Evolutionary conservation across 352 stramenopile species (phyloP), one percentile per base, ranked within the genome.

Genomic region (Pythium biforme): DNA sequence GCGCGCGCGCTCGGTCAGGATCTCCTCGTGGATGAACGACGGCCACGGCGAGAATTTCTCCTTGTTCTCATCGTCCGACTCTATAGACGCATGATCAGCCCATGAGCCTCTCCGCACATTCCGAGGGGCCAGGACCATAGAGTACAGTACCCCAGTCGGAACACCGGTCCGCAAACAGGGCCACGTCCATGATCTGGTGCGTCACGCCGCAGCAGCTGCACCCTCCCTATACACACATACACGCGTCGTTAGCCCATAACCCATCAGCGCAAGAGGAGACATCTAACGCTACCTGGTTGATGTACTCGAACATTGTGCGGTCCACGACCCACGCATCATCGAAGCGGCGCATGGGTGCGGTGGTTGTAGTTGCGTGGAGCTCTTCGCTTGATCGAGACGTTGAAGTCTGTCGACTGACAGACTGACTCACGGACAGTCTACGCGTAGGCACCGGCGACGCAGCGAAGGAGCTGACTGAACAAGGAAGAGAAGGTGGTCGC

Each of bases 271-370:
- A 10, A 11, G 31, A 37, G 31, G 31, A 8, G 31, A 15, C 31
- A 4, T 10, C 29, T 4, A n/a, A 11, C 19, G 14, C 26, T 52
- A 89, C 83, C 74, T 92, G 81, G 66, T 93, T 93, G 40, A 98
- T 80, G 69, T 97, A 97, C 64, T 98, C 89, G 76, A 98, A 98
- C 86, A 98, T 92, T 33, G 87, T 96, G 45, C 89, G 86, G 73
- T 98, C 92, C 39, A 98, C 86, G 51, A 98, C 86, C 88, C 85
- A 94, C 23, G 70, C 75, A 63, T 94, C 86, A 20, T 91, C 77
- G 64, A 89, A 92, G 57, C 85, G 84, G 48, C 76, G 73, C 76
- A 92, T 88, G 29, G 40, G 27, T 64, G 8, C 59, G 37, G 40
- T 51, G 15, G 20, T 33, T 55, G 27, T 31, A 9, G 29, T 17